Base-by-base conservation (phyloP, 139 green algal genomes). In the Chlorella vulgaris region DNA sequence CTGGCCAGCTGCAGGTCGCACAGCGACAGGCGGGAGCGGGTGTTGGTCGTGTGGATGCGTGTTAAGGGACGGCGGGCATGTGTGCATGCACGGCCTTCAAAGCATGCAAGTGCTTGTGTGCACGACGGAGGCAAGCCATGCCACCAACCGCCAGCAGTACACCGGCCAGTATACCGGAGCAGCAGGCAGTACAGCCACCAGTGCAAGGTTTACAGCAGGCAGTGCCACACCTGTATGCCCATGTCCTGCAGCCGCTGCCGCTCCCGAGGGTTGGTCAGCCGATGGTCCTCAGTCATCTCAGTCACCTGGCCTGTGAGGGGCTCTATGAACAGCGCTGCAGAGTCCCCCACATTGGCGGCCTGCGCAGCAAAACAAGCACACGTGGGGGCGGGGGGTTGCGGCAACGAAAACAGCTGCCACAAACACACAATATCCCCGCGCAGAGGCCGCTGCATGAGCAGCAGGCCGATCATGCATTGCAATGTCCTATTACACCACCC, bases 331-430 rank as follows among this genome's bases (percentile, higher is more conserved):
- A 90, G 40, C 7, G 81, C 82, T 2, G 87, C 76, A 18, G 90
- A 95, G 85, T 95, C 92, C 29, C 92, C 92, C 26, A 96, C 90
- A 58, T 95, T 95, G 29, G 88, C 91, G 2, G 81, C 74, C 83
- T 95, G 91, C 31, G 81, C 39, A 7, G 26, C 66, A 35, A 89
- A 38, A 58, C n/a, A n/a, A n/a, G n/a, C n/a, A n/a, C n/a, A n/a
- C n/a, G n/a, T n/a, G n/a, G n/a, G n/a, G n/a, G n/a, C n/a, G n/a
- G n/a, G n/a, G n/a, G n/a, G n/a, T n/a, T n/a, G n/a, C n/a, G n/a
- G n/a, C n/a, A n/a, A n/a, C n/a, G n/a, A n/a, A n/a, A n/a, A n/a
- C n/a, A n/a, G n/a, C n/a, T n/a, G n/a, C n/a, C n/a, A n/a, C n/a
- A n/a, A n/a, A n/a, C n/a, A n/a, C n/a, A n/a, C n/a, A n/a, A n/a